These are phyloP conservation scores for Cenchrus fungigraminus DNA, from an alignment of 176 grass and related monocot genomes.

Conservation along the genomic window DNA sequence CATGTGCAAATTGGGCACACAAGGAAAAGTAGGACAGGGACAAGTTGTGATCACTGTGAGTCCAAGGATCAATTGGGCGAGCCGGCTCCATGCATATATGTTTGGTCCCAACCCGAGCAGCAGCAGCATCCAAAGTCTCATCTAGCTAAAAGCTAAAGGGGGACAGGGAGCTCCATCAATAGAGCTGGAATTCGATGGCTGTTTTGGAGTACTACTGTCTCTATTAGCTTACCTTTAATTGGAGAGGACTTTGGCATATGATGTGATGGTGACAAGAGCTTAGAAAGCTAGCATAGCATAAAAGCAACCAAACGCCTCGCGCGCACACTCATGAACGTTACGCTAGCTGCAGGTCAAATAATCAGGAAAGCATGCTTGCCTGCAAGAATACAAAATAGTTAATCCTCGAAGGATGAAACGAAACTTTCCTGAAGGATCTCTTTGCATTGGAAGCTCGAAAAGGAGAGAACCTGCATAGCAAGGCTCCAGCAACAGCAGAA, in stretches of 20 bases:
- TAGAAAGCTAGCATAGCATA: constrained; percentile 21
- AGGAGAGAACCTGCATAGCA: background rate
- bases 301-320: background rate
- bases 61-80: constrained; percentile 46
- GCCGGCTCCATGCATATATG: background rate
- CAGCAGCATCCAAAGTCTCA: constrained; percentile 61
- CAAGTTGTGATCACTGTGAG: constrained; percentile 31
- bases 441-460: background rate
- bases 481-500: background rate
- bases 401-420: background rate
- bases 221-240: constrained; percentile 36
- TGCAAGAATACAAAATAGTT: background rate
- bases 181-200: constrained; percentile 58
- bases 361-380: background rate
- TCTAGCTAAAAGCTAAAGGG: constrained; percentile 50
- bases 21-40: constrained; percentile 39
- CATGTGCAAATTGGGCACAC: constrained; percentile 42
- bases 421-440: constrained; percentile 12
- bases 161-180: constrained; percentile 57
- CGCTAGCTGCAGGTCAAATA: background rate
- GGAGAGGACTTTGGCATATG: constrained; percentile 48
- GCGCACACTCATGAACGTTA: background rate
- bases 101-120: constrained; percentile 48
- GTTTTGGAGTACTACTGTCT: constrained; percentile 43
- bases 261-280: constrained; percentile 55